Conservation (phyloP, 2,329 filamentous ascomycete genomes). For the Cercospora janseana region DNA sequence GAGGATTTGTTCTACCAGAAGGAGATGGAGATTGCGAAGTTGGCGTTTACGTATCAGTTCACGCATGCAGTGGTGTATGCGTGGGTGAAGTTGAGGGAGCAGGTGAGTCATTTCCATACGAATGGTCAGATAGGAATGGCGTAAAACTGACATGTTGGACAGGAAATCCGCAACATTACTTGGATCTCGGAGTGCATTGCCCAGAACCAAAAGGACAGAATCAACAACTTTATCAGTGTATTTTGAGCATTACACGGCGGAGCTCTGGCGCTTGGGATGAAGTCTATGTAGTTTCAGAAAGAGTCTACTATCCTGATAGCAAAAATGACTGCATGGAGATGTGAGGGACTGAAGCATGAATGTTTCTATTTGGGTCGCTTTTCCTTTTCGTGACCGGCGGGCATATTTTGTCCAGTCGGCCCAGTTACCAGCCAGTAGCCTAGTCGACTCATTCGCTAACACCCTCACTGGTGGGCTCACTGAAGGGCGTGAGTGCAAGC, state of each 20-base stretch:
- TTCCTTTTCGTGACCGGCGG: no score
- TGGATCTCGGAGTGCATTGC: conserved; percentile 99
- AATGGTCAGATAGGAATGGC: neutral
- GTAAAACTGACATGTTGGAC: conserved; percentile 30
- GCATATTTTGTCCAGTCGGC: no score
- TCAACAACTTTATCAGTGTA: conserved; percentile 98
- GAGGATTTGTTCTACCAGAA: conserved; percentile 99
- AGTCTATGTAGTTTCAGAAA: no score
- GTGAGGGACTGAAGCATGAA: no score
- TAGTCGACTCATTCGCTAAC: no score
- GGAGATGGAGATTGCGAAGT: conserved; percentile 97
- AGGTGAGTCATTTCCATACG: conserved; percentile 59
- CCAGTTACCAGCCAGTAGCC: no score
- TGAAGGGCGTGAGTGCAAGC: no score
- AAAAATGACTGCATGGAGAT: no score
- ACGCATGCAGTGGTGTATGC: conserved; percentile 93
- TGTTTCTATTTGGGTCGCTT: no score
- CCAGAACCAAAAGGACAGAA: conserved; percentile 98
- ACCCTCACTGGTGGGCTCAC: no score
- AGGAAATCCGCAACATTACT: conserved; percentile 99
- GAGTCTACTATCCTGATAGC: no score
- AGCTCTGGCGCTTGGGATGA: conserved; percentile 2
- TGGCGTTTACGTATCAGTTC: conserved; percentile 93
- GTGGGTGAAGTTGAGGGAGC: conserved; percentile 95
- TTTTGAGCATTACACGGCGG: conserved; percentile 56